phyloP scores from a whole-genome alignment of 192 early-diverging fungal genomes.

The Linnemannia zychae region DNA sequence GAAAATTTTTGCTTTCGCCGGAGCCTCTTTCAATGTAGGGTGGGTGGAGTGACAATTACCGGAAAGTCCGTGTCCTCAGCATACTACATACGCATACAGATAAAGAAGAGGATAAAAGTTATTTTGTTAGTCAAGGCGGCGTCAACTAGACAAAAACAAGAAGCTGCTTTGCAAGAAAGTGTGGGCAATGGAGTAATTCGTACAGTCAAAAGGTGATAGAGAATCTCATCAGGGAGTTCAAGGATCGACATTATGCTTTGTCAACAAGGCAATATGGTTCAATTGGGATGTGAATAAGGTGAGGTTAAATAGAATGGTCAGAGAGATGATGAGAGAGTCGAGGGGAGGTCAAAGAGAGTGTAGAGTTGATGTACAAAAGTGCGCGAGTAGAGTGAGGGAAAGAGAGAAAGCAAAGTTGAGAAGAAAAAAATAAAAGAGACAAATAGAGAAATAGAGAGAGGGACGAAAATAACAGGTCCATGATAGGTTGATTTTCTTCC shows the following conservation, averaged over 20 bases:
- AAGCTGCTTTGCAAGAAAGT: background rate
- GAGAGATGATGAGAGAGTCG: background rate
- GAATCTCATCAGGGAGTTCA: slow-evolving; percentile 31
- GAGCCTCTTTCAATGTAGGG: background rate
- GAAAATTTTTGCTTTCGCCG: background rate
- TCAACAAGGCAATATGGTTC: slow-evolving; percentile 3
- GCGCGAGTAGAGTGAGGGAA: background rate
- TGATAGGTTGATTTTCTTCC: background rate
- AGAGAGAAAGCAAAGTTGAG: no score
- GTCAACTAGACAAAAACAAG: background rate
- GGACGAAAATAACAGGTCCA: background rate
- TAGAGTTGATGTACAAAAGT: background rate
- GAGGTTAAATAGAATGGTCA: background rate
- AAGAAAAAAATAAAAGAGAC: no score
- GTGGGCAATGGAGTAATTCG: background rate
- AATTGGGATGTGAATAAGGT: background rate
- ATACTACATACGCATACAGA: slow-evolving; percentile 11
- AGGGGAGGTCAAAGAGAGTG: background rate
- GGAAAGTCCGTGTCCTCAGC: slow-evolving; percentile 42
- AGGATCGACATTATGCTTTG: slow-evolving; percentile 14
- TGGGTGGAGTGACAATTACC: slow-evolving; percentile 2
- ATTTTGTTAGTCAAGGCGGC: background rate
- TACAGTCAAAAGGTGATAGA: slow-evolving; percentile 41
- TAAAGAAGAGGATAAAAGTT: background rate
- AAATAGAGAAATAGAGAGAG: background rate